phyloP scores from a whole-genome alignment of 2,329 filamentous ascomycete species.

The Elsinoe batatas region DNA sequence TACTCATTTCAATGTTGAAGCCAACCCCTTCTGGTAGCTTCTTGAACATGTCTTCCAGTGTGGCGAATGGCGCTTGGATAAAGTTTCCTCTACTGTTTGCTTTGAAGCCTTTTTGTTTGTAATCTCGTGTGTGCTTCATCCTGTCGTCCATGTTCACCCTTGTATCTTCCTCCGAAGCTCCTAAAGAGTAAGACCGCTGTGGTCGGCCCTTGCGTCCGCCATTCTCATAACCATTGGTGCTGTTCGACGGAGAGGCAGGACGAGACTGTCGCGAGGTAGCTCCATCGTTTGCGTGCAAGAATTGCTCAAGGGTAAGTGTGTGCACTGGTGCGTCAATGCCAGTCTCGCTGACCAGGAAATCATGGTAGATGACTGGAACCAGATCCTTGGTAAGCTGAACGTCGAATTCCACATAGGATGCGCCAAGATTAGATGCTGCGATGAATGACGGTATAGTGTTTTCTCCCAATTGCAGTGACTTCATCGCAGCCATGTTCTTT shows the following conservation, averaged over 20 bases:
- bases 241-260: conserved; percentile 35
- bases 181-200: conserved; percentile 51
- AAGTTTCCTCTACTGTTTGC: conserved; percentile 88
- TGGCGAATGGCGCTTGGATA: conserved; percentile 93
- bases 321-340: conserved; percentile 96
- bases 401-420: conserved; percentile 63
- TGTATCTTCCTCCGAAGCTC: conserved; percentile 38
- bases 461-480: conserved; percentile 86
- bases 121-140: conserved; percentile 95
- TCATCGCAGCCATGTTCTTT: conserved; percentile 77
- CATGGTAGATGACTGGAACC: conserved; percentile 96
- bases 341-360: conserved; percentile 95
- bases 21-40: conserved; percentile 73
- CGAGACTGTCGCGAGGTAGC: conserved; percentile 37
- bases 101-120: conserved; percentile 91
- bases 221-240: conserved; percentile 12
- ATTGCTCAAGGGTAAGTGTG: conserved; percentile 88
- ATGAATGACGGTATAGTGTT: conserved; percentile 96
- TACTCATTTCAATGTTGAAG: conserved; percentile 95
- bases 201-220: conserved; percentile 22
- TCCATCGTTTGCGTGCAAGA: conserved; percentile 70
- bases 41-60: conserved; percentile 83
- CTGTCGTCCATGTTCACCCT: conserved; percentile 60
- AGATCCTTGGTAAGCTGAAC: conserved; percentile 98
- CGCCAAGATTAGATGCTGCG: conserved; percentile 85